Evolutionary conservation across 345 rosid species (phyloP).

Genomic region (Gossypium herbaceum): DNA sequence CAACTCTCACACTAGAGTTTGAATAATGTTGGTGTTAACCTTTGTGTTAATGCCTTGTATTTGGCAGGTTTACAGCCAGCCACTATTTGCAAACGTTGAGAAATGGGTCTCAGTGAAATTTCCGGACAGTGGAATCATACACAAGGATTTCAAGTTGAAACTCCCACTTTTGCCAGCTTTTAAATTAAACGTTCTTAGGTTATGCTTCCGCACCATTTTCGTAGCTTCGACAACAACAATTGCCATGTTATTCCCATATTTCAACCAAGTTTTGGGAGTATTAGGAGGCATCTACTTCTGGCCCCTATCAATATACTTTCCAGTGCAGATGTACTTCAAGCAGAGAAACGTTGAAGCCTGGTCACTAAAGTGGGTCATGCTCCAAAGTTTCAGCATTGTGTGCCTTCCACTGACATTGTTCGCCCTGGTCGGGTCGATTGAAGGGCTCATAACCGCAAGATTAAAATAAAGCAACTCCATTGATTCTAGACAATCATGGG

Average conservation of each 20-base stretch:
- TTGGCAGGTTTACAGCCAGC: constrained; percentile 51
- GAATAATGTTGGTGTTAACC: too few relatives aligned
- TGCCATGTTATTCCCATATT: constrained; percentile 66
- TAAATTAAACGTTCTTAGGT: constrained; percentile 27
- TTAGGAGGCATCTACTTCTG: constrained; percentile 72
- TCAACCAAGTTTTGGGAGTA: constrained; percentile 74
- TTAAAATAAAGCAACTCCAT: constrained; percentile 19
- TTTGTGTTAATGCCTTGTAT: not conserved
- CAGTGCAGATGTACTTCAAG: constrained; percentile 61
- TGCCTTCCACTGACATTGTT: constrained; percentile 41
- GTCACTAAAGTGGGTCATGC: constrained; percentile 53
- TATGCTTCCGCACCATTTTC: constrained; percentile 46
- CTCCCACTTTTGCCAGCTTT: constrained; percentile 32
- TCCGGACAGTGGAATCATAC: constrained; percentile 41
- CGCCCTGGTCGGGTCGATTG: constrained; percentile 52
- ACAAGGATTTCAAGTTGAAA: constrained; percentile 26
- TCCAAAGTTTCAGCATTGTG: constrained; percentile 36
- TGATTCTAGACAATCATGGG: not conserved
- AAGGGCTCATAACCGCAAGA: constrained; percentile 56
- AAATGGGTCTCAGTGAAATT: constrained; percentile 36
- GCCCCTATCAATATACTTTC: constrained; percentile 75
- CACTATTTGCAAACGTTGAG: constrained; percentile 41
- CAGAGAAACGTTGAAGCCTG: constrained; percentile 49
- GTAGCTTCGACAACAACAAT: constrained; percentile 48
- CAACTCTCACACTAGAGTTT: too few relatives aligned